Conservation (phyloP, 768 basidiomycete genomes). For the Leccinum fibrillosum region DNA sequence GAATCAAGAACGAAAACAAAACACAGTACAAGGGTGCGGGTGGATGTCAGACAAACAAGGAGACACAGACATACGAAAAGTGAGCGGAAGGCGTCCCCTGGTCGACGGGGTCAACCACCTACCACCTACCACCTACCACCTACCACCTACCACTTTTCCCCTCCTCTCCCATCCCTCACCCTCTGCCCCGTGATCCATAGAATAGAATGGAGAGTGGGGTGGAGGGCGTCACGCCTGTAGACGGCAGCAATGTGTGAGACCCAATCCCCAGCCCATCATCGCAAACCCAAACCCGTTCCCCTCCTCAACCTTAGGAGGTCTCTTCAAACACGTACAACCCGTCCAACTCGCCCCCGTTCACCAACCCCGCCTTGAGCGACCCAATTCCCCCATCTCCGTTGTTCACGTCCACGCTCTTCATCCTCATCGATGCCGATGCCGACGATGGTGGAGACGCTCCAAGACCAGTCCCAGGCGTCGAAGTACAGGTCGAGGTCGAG, state of each 20-base stretch:
- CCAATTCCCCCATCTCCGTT: conserved; percentile 16
- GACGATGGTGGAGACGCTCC: conserved; percentile 3
- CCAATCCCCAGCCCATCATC: background rate
- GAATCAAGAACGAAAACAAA: background rate
- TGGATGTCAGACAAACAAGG: background rate
- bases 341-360: conserved; percentile 30
- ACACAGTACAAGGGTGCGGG: background rate
- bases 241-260: background rate
- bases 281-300: background rate
- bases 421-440: conserved; percentile 22
- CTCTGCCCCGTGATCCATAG: background rate
- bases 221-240: background rate
- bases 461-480: conserved; percentile 10
- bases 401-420: conserved; percentile 16
- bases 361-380: conserved; percentile 25
- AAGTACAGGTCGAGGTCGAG: background rate
- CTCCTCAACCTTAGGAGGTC: conserved; percentile 4
- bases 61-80: background rate
- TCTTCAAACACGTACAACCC: conserved; percentile 32
- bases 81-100: background rate
- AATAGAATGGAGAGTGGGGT: background rate
- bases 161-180: background rate
- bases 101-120: background rate
- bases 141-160: background rate
- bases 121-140: background rate